phyloP scores from a whole-genome alignment of 2,329 filamentous ascomycete species.

The Fusarium marasasianum region DNA sequence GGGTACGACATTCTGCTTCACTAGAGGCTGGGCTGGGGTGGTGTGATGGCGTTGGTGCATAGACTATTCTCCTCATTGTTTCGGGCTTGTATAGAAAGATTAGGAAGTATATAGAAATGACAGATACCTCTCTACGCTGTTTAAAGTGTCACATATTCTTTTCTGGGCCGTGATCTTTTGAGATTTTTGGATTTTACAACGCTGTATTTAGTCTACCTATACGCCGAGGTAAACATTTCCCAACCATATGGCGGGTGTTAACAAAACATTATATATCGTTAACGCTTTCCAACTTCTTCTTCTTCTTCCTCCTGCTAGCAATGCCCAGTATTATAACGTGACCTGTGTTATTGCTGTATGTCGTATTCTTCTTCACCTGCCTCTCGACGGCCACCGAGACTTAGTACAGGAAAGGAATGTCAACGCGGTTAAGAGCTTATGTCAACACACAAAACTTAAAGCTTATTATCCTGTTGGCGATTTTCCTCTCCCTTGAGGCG shows the following conservation, averaged over 20 bases:
- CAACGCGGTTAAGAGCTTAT: not conserved
- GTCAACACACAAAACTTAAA: not conserved
- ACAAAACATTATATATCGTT: not conserved
- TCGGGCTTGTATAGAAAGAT: slow-evolving; percentile 1
- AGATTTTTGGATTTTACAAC: not conserved
- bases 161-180: not conserved
- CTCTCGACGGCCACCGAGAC: not conserved
- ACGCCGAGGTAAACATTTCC: not conserved
- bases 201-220: not conserved
- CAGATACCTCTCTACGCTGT: not conserved
- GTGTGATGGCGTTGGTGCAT: slow-evolving; percentile 22
- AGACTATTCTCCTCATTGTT: slow-evolving; percentile 30
- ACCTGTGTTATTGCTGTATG: not conserved
- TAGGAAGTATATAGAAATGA: not conserved
- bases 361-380: not conserved
- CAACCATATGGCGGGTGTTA: not conserved
- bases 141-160: not conserved
- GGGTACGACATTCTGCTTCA: slow-evolving; percentile 75
- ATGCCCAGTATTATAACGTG: not conserved
- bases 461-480: not conserved
- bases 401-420: not conserved
- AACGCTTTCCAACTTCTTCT: not conserved
- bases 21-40: slow-evolving; percentile 14
- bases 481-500: not conserved
- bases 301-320: not conserved